Evolutionary conservation across 139 green algal species (phyloP), one percentile per base, ranked within the genome.

Genomic region (Auxenochlorella pyrenoidosa): DNA sequence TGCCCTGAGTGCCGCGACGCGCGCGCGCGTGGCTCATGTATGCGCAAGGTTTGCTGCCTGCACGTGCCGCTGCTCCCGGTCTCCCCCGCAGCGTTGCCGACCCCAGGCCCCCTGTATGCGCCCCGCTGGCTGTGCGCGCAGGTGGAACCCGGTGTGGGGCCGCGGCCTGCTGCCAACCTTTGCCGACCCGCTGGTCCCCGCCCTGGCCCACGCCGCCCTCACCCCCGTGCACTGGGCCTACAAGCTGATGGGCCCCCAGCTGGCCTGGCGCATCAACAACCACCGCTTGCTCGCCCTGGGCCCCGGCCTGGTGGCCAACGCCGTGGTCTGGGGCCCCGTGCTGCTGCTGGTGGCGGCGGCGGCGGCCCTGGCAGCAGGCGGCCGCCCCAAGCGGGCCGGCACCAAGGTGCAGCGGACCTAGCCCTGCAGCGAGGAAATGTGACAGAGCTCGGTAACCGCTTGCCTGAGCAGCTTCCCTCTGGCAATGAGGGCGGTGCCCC

Each of bases 181-280:
- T 10, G 76, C 76, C 13, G 76, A 82, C 76, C 47, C 76, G 15
- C 47, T 68, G 12, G n/a, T 82, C 24, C 76, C 76, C 16, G 76
- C 44, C 16, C 24, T 82, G 28, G 47, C 58, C 30, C 28, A 82
- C 10, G 76, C 76, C 5, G 76, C 76, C 41, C 76, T 82, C 24
- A 54, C 58, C 30, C 51, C 76, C 6, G 44, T 66, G 22, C 70
- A 68, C 47, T 82, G 76, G 76, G 24, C 36, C 22, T 82, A 68
- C 76, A n/a, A 34, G 41, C 28, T 82, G 30, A 2, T 82, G 30
- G 76, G 76, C 0, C 76, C 76, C 47, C 0, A 40, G 30, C 13
- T 41, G 26, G 47, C 76, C 76, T 82, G 44, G 44, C 76, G 76
- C 44, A n/a, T 82, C 44, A 82, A 82, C 76, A 82, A 82, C 76